These are phyloP conservation scores for Potentilla sterilis DNA, from an alignment of 306 rosid species.

Conservation along the genomic window DNA sequence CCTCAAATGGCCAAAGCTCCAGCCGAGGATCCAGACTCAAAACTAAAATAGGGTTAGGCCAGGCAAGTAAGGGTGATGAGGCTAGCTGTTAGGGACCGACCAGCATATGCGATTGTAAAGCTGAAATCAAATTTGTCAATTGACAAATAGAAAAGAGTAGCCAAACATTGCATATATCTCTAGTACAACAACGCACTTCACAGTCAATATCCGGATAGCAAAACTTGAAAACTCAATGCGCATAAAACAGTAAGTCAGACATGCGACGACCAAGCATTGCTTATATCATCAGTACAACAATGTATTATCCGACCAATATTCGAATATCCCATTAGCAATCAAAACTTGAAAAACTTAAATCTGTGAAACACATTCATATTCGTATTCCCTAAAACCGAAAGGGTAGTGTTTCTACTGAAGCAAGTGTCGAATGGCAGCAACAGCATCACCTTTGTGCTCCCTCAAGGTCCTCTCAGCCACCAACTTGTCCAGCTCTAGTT, in stretches of 20 bases:
- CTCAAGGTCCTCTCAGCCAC: slow-evolving; percentile 93
- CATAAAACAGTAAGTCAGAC: slow-evolving; percentile 11
- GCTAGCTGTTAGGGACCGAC: no score
- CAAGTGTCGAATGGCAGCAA: slow-evolving; percentile 85
- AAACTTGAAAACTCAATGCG: background rate
- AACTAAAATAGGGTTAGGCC: background rate
- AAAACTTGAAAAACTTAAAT: background rate
- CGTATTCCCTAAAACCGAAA: background rate
- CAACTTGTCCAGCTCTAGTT: slow-evolving; percentile 91
- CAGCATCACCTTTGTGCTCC: slow-evolving; percentile 97
- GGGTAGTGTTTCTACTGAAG: slow-evolving; percentile 37
- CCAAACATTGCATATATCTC: background rate
- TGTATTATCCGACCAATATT: background rate
- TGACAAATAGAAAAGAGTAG: background rate
- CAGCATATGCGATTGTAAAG: no score
- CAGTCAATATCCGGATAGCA: background rate
- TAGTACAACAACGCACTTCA: background rate
- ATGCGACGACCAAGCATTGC: background rate
- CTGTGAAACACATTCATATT: background rate
- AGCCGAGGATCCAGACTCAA: background rate
- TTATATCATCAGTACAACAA: background rate
- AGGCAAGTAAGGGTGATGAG: no score
- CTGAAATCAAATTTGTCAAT: background rate
- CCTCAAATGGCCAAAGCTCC: background rate
- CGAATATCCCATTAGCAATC: slow-evolving; percentile 1